Evolutionary conservation across 179 eudicot genomes (phyloP).

Genomic region (Drosera spatulata): DNA sequence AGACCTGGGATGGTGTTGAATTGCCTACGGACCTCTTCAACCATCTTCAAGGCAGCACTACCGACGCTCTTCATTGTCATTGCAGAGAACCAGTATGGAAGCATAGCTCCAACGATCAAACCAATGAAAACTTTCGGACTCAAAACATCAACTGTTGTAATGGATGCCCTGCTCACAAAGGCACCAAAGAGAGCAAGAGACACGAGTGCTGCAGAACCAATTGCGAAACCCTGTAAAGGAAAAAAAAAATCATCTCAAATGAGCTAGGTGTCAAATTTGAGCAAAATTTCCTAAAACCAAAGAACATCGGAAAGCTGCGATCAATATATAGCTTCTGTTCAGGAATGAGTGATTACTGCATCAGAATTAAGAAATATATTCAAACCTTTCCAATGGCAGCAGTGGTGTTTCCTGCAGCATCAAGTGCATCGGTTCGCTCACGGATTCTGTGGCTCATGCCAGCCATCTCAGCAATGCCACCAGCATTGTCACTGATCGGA

Average conservation of each 20-base stretch:
- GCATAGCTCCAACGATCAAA: constrained; percentile 41
- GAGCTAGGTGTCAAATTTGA: not conserved
- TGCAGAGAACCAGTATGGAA: constrained; percentile 63
- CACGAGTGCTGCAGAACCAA: constrained; percentile 91
- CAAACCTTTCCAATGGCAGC: constrained; percentile 91
- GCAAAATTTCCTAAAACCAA: not conserved
- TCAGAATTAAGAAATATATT: too few species aligned
- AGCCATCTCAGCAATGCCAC: constrained; percentile 99
- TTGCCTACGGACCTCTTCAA: constrained; percentile 89
- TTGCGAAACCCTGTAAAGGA: constrained; percentile 66
- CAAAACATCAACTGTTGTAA: constrained; percentile 69
- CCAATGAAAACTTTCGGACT: constrained; percentile 89
- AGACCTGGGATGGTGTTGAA: constrained; percentile 83
- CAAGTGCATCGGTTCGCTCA: constrained; percentile 97
- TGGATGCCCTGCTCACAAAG: constrained; percentile 74
- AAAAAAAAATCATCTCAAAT: constrained; percentile 2
- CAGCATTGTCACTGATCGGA: constrained; percentile 98
- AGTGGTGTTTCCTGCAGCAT: constrained; percentile 96
- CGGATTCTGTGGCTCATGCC: constrained; percentile 95
- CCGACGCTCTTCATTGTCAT: constrained; percentile 98
- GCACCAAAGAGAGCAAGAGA: constrained; percentile 91
- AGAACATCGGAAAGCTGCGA: not conserved
- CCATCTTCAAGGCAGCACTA: constrained; percentile 82
- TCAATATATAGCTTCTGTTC: constrained; percentile 5
- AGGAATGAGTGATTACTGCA: too few species aligned